Conservation (phyloP, 352 stramenopile genomes). For the Phytophthora syringae region DNA sequence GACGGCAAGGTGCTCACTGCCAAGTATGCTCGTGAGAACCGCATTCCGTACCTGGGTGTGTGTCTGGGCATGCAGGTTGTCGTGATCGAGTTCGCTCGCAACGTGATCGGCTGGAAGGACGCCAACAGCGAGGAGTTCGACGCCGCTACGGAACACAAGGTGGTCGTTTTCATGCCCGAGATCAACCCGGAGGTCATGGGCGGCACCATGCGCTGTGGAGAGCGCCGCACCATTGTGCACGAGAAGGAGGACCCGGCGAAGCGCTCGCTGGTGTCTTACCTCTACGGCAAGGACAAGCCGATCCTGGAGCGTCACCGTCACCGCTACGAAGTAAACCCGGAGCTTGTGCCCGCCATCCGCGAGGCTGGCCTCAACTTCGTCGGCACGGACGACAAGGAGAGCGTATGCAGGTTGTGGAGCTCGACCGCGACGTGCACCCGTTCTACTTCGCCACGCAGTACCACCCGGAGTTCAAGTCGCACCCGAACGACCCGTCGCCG, state of each 20-base stretch:
- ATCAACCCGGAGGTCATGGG: constrained; percentile 98
- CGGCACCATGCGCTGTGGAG: constrained; percentile 99
- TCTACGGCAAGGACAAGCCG: constrained; percentile 89
- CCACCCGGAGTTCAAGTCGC: constrained; percentile 99
- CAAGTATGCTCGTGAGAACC: constrained; percentile 95
- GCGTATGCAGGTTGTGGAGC: constrained; percentile 99
- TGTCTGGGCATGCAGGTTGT: constrained; percentile 97
- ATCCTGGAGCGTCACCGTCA: constrained; percentile 98
- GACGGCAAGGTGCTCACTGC: constrained; percentile 98
- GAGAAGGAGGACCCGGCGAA: constrained; percentile 80
- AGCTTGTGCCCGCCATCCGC: constrained; percentile 92
- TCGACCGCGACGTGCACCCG: constrained; percentile 95
- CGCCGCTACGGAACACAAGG: constrained; percentile 85
- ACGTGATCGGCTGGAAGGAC: constrained; percentile 92
- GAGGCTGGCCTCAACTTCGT: constrained; percentile 96
- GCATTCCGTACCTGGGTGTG: constrained; percentile 97
- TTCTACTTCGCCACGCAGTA: constrained; percentile 99
- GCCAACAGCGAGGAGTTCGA: constrained; percentile 97
- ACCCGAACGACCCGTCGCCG: constrained; percentile 96
- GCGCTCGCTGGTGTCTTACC: constrained; percentile 88
- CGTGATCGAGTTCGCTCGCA: constrained; percentile 98
- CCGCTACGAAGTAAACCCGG: constrained; percentile 99
- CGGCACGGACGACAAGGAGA: constrained; percentile 96
- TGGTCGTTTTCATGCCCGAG: constrained; percentile 99
- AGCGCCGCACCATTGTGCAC: constrained; percentile 94